These are phyloP conservation scores for Uronychia binucleata DNA, from an alignment of 73 alveolate species.

Conservation along the genomic window DNA sequence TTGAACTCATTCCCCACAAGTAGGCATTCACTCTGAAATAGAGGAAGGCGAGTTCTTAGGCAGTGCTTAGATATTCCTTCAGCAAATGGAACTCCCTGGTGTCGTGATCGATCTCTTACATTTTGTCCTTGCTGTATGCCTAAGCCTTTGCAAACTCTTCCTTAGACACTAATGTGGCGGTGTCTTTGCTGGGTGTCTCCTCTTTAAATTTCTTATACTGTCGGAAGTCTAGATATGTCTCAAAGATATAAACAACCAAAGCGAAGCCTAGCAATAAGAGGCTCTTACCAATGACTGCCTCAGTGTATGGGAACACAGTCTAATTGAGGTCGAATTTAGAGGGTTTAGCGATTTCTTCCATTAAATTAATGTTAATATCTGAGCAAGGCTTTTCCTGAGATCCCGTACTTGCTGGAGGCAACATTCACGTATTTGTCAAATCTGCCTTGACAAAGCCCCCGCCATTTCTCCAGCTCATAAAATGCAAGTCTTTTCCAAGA, in stretches of 20 bases:
- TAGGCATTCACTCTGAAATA: conserved; percentile 22
- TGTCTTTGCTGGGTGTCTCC: conserved; percentile 32
- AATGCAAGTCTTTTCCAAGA: conserved; percentile 23
- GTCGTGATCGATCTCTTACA: conserved; percentile 2
- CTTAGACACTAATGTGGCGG: conserved; percentile 10
- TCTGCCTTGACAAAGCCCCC: not conserved
- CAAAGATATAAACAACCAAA: conserved; percentile 28
- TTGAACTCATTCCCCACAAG: conserved; percentile 33
- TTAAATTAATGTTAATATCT: not conserved
- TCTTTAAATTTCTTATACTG: conserved; percentile 43
- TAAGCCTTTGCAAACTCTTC: conserved; percentile 34
- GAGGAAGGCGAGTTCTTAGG: not conserved
- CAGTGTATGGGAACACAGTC: conserved; percentile 44
- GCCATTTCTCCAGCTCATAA: conserved; percentile 7
- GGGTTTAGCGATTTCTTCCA: too few relatives aligned
- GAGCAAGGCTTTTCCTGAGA: not conserved
- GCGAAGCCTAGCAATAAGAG: conserved; percentile 2
- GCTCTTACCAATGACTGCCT: not conserved
- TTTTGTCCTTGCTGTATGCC: conserved; percentile 29
- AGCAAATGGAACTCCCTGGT: conserved; percentile 19
- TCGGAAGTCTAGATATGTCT: conserved; percentile 34
- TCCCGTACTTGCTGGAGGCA: not conserved
- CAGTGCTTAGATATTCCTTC: not conserved
- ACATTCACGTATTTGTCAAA: not conserved
- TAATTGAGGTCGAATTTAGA: conserved; percentile 17